These are phyloP conservation scores for Pyrus pyrifolia DNA, from an alignment of 306 rosid genomes.

Conservation along the genomic window DNA sequence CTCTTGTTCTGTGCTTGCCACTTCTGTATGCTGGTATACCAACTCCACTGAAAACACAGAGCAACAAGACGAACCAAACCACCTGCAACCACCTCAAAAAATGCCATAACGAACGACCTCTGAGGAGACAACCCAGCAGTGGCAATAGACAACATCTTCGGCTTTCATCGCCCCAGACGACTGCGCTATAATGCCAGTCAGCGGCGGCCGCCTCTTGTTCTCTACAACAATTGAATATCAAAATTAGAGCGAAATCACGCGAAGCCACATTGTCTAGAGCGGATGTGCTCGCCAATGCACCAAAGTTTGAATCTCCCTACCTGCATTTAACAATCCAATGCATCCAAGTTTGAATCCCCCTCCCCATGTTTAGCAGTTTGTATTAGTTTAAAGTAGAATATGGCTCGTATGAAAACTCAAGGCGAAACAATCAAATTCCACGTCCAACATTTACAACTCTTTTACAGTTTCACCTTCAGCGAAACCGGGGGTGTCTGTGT, in stretches of 20 bases:
- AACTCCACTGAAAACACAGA: conserved; percentile 68
- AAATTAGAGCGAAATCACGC: not conserved
- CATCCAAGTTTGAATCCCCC: not conserved
- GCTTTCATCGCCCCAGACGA: conserved; percentile 76
- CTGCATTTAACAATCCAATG: not conserved
- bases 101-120: conserved; percentile 77
- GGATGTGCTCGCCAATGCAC: not conserved
- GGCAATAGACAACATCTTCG: conserved; percentile 68
- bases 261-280: not conserved
- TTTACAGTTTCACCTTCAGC: conserved; percentile 44
- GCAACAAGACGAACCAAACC: conserved; percentile 51
- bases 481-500: conserved; percentile 83
- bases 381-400: too few species aligned
- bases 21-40: conserved; percentile 73
- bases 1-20: conserved; percentile 48
- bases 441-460: not conserved
- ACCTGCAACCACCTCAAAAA: conserved; percentile 57
- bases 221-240: conserved; percentile 34
- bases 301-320: not conserved
- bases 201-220: conserved; percentile 57
- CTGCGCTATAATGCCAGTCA: conserved; percentile 60
- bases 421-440: not conserved
- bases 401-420: not conserved
- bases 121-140: conserved; percentile 89
- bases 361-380: too few species aligned